A percentile compares a stretch with the other conserved stretches of the same genome.
Conservation (phyloP, 805 yeast genomes). For the Suhomyces kilbournensis region DNA sequence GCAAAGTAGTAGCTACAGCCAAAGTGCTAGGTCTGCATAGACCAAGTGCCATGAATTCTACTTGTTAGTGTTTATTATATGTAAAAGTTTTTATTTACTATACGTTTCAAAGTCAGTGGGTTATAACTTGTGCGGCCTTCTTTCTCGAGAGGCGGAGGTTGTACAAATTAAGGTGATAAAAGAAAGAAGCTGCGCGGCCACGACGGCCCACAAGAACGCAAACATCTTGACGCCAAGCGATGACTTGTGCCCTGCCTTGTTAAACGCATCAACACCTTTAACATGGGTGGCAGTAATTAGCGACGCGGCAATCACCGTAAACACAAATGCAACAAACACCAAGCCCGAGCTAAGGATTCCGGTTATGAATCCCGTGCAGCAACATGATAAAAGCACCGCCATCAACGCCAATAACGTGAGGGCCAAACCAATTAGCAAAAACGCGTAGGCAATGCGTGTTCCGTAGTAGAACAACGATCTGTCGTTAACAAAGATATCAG, state of each 20-base stretch:
- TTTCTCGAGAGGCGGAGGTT: not conserved
- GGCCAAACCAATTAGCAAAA: slow-evolving; percentile 50
- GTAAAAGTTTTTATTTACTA: too few species aligned
- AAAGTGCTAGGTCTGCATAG: too few species aligned
- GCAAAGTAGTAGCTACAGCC: too few species aligned
- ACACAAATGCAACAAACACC: slow-evolving; percentile 34
- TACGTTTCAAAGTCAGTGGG: too few species aligned
- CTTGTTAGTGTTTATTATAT: too few species aligned
- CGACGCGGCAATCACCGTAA: slow-evolving; percentile 44
- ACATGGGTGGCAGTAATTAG: slow-evolving; percentile 55
- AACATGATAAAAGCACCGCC: slow-evolving; percentile 22
- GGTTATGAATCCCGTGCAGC: slow-evolving; percentile 6
- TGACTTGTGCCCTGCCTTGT: slow-evolving; percentile 39
- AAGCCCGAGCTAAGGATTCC: slow-evolving; percentile 8
- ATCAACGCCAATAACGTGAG: slow-evolving; percentile 52
- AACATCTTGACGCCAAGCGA: slow-evolving; percentile 48
- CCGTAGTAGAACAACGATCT: slow-evolving; percentile 4
- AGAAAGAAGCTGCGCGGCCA: slow-evolving; percentile 18
- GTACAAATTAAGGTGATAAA: slow-evolving; percentile 8
- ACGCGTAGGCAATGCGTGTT: slow-evolving; percentile 3
- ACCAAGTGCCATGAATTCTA: too few species aligned
- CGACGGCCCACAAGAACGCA: slow-evolving; percentile 64
- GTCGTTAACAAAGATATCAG: not conserved
- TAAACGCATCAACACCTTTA: slow-evolving; percentile 50
- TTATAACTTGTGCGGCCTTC: too few species aligned